Percentiles rank a stretch among this genome's conserved stretches.
phyloP scores from a whole-genome alignment of 805 yeast species.

The Cyberlindnera mississippiensis region DNA sequence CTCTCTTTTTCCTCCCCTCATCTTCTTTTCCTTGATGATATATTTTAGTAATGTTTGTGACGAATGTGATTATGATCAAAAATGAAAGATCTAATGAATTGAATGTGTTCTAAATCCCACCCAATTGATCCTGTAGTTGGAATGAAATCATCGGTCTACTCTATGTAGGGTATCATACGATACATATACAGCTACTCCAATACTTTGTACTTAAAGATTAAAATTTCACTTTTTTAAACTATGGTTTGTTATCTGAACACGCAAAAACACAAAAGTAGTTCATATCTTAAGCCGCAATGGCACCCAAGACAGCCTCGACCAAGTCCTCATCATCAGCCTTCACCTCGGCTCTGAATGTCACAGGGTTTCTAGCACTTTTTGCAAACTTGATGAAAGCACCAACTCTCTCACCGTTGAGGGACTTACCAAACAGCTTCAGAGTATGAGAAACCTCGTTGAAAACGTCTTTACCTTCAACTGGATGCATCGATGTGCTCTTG shows the following conservation, averaged over 20 bases:
- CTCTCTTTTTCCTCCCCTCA: neutral
- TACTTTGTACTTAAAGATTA: neutral
- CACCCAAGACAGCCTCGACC: slow-evolving; percentile 47
- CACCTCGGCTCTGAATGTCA: slow-evolving; percentile 41
- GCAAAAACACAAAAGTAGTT: neutral
- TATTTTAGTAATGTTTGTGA: slow-evolving; percentile 6
- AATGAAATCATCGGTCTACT: neutral
- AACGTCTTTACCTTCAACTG: slow-evolving; percentile 67
- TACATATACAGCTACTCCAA: neutral
- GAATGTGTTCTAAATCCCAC: slow-evolving; percentile 5
- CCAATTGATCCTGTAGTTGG: neutral
- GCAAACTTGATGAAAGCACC: slow-evolving; percentile 42
- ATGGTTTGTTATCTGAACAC: neutral
- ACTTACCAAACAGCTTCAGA: slow-evolving; percentile 80
- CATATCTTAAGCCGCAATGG: slow-evolving; percentile 32
- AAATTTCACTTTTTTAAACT: neutral
- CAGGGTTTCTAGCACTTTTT: slow-evolving; percentile 38
- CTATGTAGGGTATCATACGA: neutral
- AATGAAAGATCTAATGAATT: slow-evolving; percentile 10
- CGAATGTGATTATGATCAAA: slow-evolving; percentile 10
- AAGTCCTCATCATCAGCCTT: slow-evolving; percentile 41
- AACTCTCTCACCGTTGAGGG: slow-evolving; percentile 42
- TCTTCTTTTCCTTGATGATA: slow-evolving; percentile 5
- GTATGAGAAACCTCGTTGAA: slow-evolving; percentile 51
- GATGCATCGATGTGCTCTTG: slow-evolving; percentile 54